Base-by-base conservation (phyloP, 2,329 filamentous ascomycete genomes). In the Madurella fahalii region DNA sequence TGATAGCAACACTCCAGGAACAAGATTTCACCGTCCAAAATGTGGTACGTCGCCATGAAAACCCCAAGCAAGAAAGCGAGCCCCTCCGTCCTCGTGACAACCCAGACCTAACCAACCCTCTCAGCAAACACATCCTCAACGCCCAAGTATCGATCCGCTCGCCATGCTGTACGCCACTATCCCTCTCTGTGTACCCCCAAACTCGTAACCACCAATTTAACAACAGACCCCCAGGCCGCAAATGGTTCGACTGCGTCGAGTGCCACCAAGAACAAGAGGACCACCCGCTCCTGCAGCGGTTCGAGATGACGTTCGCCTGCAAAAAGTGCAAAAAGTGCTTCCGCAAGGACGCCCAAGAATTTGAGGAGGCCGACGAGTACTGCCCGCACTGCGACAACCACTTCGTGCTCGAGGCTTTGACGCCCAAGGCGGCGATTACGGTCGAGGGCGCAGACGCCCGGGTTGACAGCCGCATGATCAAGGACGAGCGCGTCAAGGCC, bases 251-350 rank as follows among this genome's bases (percentile, higher is more conserved):
- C 77, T 99, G 94, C 74, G 89, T 90, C 61, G 88, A 96, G 71
- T 99, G 94, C 76, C 94, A 99, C 75, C 75, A 76, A 51, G 94
- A 99, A 71, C 78, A 83, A 58, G 87, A 95, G 72, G 74, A 77
- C 58, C 94, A 97, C 71, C 74, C 81, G 39, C 84, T 99, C 18
- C 74, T 82, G 51, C 88, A 95, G 73, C 80, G 78, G 61, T 80
- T 86, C 64, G 94, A 99, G 68, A 95, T 99, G 90, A 82, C 78
- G 39, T 97, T 99, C 68, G 90, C 90, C 50, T 99, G 94, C 82
- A 99, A 99, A 67, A 99, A 99, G 77, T 99, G 94, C 84, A 92
- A 88, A 64, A 99, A 99, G 75, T 92, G 87, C 73, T 99, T 99
- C 78, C 87, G 94, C 63, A 99, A 97, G 71, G 90, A 99, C 66